phyloP scores from a whole-genome alignment of 257 asterid species.

The Przewalskia tangutica region DNA sequence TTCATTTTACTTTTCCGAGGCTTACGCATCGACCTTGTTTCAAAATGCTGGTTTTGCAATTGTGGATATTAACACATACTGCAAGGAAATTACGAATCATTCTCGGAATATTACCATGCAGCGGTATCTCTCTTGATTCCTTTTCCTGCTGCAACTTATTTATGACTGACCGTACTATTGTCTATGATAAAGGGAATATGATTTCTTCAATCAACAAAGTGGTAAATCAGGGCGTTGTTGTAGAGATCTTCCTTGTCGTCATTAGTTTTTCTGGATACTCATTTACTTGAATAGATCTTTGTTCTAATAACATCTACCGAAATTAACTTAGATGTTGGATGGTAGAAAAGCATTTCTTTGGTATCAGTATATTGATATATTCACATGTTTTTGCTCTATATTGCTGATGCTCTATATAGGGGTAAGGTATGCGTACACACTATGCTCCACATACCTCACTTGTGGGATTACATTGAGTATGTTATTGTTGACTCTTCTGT shows the following conservation, averaged over 20 bases:
- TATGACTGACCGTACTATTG: not conserved
- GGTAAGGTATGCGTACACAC: no score
- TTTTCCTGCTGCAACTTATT: not conserved
- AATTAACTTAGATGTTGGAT: not conserved
- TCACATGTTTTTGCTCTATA: not conserved
- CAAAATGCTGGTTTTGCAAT: constrained; percentile 39
- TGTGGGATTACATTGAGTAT: no score
- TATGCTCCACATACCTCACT: no score
- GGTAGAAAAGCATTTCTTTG: not conserved
- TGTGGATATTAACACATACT: constrained; percentile 40
- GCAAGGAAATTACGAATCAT: constrained; percentile 51
- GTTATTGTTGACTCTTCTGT: not conserved
- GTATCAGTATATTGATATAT: not conserved
- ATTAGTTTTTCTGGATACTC: not conserved
- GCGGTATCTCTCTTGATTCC: constrained; percentile 27
- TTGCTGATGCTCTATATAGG: not conserved
- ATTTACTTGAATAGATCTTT: not conserved
- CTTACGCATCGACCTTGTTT: constrained; percentile 47
- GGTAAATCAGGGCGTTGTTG: not conserved
- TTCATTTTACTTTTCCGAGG: constrained; percentile 64
- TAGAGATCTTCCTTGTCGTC: not conserved
- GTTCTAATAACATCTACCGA: not conserved
- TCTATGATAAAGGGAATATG: no score
- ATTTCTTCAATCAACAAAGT: not conserved
- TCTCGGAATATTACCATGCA: constrained; percentile 42